Evolutionary conservation across 2,329 filamentous ascomycete genomes (phyloP).

Genomic region (Blumeria hordei): DNA sequence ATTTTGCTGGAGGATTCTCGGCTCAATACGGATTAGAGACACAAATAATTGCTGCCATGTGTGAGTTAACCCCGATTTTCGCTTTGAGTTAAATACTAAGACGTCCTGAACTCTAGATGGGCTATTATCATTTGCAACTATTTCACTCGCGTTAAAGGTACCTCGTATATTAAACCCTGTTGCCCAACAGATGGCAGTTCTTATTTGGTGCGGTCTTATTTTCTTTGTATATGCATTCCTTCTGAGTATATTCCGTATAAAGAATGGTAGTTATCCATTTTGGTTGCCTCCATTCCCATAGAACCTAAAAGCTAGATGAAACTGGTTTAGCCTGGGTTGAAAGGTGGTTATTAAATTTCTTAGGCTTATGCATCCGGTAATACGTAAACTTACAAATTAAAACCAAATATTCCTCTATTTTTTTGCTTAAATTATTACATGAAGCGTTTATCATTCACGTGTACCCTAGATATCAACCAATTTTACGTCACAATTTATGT

Average conservation of each 20-base stretch:
- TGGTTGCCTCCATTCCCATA: slow-evolving; percentile 61
- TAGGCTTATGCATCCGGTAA: no score
- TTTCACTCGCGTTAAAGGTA: slow-evolving; percentile 76
- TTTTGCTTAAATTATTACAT: no score
- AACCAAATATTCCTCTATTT: no score
- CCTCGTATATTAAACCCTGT: slow-evolving; percentile 63
- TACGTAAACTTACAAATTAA: no score
- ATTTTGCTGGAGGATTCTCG: slow-evolving; percentile 81
- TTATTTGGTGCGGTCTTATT: slow-evolving; percentile 55
- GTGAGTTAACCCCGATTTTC: slow-evolving; percentile 29
- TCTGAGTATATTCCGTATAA: slow-evolving; percentile 76
- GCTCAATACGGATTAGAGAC: slow-evolving; percentile 88
- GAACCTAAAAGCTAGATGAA: not conserved
- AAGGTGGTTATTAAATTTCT: no score
- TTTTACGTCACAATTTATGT: no score
- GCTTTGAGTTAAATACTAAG: not conserved
- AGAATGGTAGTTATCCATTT: slow-evolving; percentile 91
- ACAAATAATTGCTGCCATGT: slow-evolving; percentile 80
- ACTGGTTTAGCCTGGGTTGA: no score
- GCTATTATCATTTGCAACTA: slow-evolving; percentile 67
- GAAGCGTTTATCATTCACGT: no score
- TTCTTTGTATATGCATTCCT: slow-evolving; percentile 82
- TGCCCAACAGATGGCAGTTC: slow-evolving; percentile 55
- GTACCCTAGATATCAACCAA: no score
- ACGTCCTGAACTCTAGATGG: slow-evolving; percentile 29